These are phyloP conservation scores for Drechslerella coelobrocha DNA, from an alignment of 2,329 filamentous ascomycete genomes.

Conservation along the genomic window DNA sequence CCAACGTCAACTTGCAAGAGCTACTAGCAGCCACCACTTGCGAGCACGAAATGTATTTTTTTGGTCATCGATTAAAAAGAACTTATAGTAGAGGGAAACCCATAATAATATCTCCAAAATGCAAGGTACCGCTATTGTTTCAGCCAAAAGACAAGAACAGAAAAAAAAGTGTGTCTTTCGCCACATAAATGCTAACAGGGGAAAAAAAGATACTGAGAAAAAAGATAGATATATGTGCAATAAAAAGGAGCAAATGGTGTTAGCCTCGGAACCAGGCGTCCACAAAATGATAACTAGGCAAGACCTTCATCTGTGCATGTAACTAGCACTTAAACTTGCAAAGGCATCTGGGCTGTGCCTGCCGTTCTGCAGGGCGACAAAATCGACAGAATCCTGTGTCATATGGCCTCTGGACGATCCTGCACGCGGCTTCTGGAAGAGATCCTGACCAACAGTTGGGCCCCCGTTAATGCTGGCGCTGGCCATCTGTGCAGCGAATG, in stretches of 20 bases:
- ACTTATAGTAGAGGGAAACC: no score
- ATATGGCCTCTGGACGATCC: constrained; percentile 50
- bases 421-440: constrained; percentile 18
- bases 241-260: not conserved
- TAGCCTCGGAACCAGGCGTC: no score
- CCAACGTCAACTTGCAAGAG: no score
- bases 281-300: not conserved
- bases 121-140: not conserved
- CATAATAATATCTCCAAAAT: not conserved
- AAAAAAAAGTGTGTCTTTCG: constrained; percentile 34
- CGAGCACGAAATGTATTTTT: no score
- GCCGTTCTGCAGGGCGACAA: constrained; percentile 53
- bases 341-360: constrained; percentile 55
- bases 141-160: constrained; percentile 11
- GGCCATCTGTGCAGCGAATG: constrained; percentile 52
- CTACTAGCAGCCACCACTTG: no score
- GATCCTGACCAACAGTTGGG: constrained; percentile 4
- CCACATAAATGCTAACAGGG: constrained; percentile 16
- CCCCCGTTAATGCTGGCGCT: constrained; percentile 3
- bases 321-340: constrained; percentile 53
- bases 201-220: constrained; percentile 4
- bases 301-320: constrained; percentile 30
- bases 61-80: no score
- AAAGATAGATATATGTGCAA: not conserved
- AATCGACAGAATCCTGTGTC: constrained; percentile 55